Evolutionary conservation across 805 yeast species (phyloP).

Genomic region (Peterozyma xylosa): DNA sequence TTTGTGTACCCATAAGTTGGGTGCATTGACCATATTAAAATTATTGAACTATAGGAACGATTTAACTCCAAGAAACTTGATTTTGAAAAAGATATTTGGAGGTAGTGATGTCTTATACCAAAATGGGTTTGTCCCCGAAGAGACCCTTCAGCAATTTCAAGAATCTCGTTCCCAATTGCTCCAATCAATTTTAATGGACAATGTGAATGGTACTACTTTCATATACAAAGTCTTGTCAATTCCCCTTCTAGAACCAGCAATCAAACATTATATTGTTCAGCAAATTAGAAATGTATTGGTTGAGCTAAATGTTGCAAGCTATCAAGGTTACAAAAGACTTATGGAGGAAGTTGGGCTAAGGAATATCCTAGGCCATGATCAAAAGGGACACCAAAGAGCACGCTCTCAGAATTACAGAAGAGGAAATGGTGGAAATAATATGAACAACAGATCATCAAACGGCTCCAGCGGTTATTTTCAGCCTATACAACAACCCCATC

Average conservation of each 20-base stretch:
- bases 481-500: no score
- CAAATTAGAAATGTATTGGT: conserved; percentile 59
- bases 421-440: no score
- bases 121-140: background rate
- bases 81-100: conserved; percentile 65
- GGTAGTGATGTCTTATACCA: conserved; percentile 16
- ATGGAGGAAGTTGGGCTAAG: conserved; percentile 86
- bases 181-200: conserved; percentile 57
- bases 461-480: no score
- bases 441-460: no score
- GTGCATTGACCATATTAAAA: conserved; percentile 75
- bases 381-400: no score
- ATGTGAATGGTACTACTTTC: conserved; percentile 65
- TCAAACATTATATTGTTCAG: conserved; percentile 48
- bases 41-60: conserved; percentile 66
- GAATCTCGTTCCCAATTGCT: conserved; percentile 32
- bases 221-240: conserved; percentile 72
- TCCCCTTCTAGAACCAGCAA: conserved; percentile 52
- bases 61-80: conserved; percentile 46
- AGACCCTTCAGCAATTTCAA: background rate
- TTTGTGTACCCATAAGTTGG: conserved; percentile 75
- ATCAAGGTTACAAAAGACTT: conserved; percentile 74
- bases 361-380: background rate
- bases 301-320: conserved; percentile 45
- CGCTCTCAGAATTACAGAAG: no score